These are phyloP conservation scores for Metschnikowia drakensbergensis DNA, from an alignment of 805 yeast genomes.

Conservation along the genomic window DNA sequence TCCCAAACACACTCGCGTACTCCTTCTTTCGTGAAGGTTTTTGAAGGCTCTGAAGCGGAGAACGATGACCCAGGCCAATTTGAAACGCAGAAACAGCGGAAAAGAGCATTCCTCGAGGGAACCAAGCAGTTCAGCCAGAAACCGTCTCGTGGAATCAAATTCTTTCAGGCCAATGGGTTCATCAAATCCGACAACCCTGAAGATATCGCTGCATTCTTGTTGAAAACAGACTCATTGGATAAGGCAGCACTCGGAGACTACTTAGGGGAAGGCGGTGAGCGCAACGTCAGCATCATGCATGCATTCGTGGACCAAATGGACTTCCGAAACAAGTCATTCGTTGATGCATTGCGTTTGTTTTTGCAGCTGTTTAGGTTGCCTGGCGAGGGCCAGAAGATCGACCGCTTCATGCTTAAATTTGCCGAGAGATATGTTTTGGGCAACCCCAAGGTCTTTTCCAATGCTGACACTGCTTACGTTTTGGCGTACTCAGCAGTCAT, in stretches of 20 bases:
- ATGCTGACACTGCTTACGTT: slow-evolving; percentile 92
- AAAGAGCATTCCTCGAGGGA: slow-evolving; percentile 76
- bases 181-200: slow-evolving; percentile 56
- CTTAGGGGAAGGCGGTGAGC: slow-evolving; percentile 82
- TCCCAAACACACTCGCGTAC: slow-evolving; percentile 24
- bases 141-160: slow-evolving; percentile 74
- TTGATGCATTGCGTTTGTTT: slow-evolving; percentile 80
- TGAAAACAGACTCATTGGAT: slow-evolving; percentile 71
- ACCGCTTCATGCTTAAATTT: slow-evolving; percentile 93
- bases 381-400: slow-evolving; percentile 97
- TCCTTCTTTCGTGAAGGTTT: slow-evolving; percentile 22
- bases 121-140: slow-evolving; percentile 76
- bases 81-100: slow-evolving; percentile 77
- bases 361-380: slow-evolving; percentile 90
- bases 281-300: slow-evolving; percentile 81
- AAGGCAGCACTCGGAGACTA: slow-evolving; percentile 85
- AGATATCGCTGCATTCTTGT: slow-evolving; percentile 70
- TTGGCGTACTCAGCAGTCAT: slow-evolving; percentile 87
- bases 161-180: slow-evolving; percentile 60
- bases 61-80: slow-evolving; percentile 78
- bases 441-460: slow-evolving; percentile 82
- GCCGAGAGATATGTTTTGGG: slow-evolving; percentile 89
- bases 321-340: slow-evolving; percentile 63
- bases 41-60: slow-evolving; percentile 50
- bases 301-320: slow-evolving; percentile 88